Conservation (phyloP, 371 early-diverging fungal genomes). For the Basidiobolus meristosporus region DNA sequence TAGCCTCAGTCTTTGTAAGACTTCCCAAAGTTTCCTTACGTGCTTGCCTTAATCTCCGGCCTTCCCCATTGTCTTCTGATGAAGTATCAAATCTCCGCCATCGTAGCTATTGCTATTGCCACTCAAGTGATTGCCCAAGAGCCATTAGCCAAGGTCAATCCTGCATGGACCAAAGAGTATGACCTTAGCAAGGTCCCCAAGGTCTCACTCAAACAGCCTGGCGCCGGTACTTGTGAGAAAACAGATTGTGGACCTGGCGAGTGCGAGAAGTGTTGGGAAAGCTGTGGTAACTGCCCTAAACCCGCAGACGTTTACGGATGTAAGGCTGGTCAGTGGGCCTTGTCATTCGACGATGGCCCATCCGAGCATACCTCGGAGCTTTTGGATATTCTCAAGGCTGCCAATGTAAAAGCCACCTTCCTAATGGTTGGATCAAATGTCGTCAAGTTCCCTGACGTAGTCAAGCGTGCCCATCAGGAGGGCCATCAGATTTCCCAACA, state of each 20-base stretch:
- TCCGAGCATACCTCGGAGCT: slow-evolving; percentile 15
- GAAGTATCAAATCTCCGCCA: no score
- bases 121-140: no score
- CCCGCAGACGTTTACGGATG: slow-evolving; percentile 16
- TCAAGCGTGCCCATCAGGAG: slow-evolving; percentile 13
- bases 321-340: slow-evolving; percentile 2
- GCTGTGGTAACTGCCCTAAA: slow-evolving; percentile 12
- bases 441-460: slow-evolving; percentile 6
- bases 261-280: no score
- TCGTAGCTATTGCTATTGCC: no score
- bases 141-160: slow-evolving; percentile 23
- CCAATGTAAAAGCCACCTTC: slow-evolving; percentile 35
- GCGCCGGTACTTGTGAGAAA: slow-evolving; percentile 13
- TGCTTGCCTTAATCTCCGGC: no score
- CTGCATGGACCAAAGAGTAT: slow-evolving; percentile 28
- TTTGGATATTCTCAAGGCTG: slow-evolving; percentile 18
- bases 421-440: slow-evolving; percentile 31
- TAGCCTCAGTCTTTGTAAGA: no score
- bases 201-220: slow-evolving; percentile 10
- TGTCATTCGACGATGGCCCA: slow-evolving; percentile 28
- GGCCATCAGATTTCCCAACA: slow-evolving; percentile 30
- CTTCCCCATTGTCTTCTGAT: no score
- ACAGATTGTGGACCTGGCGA: slow-evolving; percentile 17
- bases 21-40: no score
- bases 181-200: slow-evolving; percentile 12